Conservation (phyloP, 768 basidiomycete genomes). For the Russula griseocarnosa region DNA sequence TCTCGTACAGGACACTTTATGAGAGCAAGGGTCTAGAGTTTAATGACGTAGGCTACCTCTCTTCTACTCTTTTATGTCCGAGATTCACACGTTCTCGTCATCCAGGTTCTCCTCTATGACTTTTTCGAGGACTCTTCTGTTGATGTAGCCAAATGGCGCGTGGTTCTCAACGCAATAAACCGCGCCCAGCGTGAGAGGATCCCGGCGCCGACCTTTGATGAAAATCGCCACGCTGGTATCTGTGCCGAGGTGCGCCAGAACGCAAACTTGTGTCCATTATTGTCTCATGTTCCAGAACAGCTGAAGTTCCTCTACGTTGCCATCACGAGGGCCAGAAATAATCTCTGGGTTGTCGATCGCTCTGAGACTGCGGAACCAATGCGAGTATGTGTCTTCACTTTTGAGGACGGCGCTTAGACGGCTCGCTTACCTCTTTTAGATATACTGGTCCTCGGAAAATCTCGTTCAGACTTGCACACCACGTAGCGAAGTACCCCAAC, state of each 20-base stretch:
- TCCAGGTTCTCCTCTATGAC: constrained; percentile 60
- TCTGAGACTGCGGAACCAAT: constrained; percentile 58
- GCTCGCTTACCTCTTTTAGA: constrained; percentile 35
- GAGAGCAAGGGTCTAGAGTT: constrained; percentile 67
- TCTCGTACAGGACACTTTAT: constrained; percentile 42
- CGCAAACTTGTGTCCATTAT: background rate
- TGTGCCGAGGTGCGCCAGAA: constrained; percentile 21
- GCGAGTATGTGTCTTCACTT: constrained; percentile 40
- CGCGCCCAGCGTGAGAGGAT: constrained; percentile 26
- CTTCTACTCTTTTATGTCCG: no score
- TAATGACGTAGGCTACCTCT: constrained; percentile 44
- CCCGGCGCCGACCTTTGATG: constrained; percentile 46
- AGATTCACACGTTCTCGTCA: no score
- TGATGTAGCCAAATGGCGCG: constrained; percentile 51
- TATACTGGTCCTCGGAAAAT: constrained; percentile 46
- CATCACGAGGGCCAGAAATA: constrained; percentile 60
- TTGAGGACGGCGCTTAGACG: no score
- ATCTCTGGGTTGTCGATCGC: constrained; percentile 62
- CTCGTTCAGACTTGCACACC: constrained; percentile 50
- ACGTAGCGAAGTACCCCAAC: constrained; percentile 44
- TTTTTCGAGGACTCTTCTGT: constrained; percentile 61
- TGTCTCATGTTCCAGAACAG: constrained; percentile 33
- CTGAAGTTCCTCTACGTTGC: constrained; percentile 63
- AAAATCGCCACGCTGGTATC: constrained; percentile 42
- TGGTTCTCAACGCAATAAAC: constrained; percentile 44